These are phyloP conservation scores for Epichloe aotearoae DNA, from an alignment of 2,329 filamentous ascomycete genomes.

Conservation along the genomic window DNA sequence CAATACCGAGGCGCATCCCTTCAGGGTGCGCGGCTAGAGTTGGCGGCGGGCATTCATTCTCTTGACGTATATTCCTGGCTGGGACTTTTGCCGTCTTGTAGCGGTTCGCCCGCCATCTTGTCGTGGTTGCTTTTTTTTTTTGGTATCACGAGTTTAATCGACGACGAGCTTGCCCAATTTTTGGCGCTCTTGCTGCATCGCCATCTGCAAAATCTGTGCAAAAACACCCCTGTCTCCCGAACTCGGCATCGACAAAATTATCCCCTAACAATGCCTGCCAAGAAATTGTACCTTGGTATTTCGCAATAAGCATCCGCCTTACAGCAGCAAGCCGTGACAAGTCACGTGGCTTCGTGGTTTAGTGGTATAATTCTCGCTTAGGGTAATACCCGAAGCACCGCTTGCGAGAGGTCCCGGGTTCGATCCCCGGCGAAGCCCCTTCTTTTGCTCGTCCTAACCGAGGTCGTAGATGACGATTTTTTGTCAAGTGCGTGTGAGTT, in stretches of 20 bases:
- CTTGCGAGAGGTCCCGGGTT: slow-evolving; percentile 7
- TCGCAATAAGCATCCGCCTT: rapidly evolving
- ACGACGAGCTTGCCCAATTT: too few species aligned
- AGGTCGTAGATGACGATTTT: not conserved
- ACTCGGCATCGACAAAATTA: too few species aligned
- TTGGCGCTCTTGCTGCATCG: too few species aligned
- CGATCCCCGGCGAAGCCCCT: slow-evolving; percentile 5
- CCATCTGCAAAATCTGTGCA: too few species aligned
- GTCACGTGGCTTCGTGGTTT: slow-evolving; percentile 6
- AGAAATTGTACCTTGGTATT: not conserved
- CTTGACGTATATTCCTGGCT: not conserved
- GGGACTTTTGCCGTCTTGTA: too few species aligned
- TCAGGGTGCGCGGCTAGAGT: slow-evolving; percentile 13
- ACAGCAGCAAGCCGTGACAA: not conserved
- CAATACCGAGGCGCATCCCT: slow-evolving; percentile 36
- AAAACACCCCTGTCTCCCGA: too few species aligned
- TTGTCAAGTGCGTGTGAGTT: too few species aligned
- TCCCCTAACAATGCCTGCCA: too few species aligned
- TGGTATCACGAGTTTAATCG: too few species aligned
- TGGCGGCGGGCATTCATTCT: not conserved
- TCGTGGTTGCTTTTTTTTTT: too few species aligned
- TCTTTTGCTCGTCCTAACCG: not conserved
- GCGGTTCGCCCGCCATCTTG: too few species aligned
- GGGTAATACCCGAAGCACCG: slow-evolving; percentile 2
- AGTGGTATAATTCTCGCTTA: slow-evolving; percentile 8